Conservation (phyloP, 768 basidiomycete genomes). For the Russula ochroleuca region DNA sequence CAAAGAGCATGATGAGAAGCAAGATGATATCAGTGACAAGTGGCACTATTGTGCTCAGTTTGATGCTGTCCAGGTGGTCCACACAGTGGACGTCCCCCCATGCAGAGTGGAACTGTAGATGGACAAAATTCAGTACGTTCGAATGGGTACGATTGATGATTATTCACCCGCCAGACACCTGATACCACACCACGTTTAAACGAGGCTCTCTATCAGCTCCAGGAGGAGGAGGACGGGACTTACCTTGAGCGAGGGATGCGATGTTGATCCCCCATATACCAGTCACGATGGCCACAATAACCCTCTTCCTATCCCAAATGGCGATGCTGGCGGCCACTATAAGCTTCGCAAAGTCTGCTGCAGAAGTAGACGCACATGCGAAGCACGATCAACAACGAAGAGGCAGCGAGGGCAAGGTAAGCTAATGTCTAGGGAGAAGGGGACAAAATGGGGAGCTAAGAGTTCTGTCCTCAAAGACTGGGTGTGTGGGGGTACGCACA, state of each 20-base stretch:
- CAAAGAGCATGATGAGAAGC: neutral
- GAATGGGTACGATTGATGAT: neutral
- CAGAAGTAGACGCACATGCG: conserved; percentile 11
- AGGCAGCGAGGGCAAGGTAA: neutral
- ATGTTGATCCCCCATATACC: neutral
- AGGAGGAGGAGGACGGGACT: neutral
- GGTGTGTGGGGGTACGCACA: neutral
- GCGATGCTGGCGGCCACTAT: neutral
- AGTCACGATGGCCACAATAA: neutral
- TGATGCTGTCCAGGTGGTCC: neutral
- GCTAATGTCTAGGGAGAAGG: neutral
- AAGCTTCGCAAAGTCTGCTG: neutral
- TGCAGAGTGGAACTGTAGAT: neutral
- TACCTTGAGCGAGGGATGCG: neutral
- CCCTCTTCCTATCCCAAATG: neutral
- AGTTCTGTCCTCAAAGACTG: neutral
- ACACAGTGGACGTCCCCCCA: neutral
- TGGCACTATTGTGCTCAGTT: neutral
- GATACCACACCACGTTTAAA: neutral
- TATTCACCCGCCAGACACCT: neutral
- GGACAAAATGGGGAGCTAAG: neutral
- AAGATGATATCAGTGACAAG: neutral
- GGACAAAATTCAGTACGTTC: neutral
- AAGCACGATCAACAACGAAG: conserved; percentile 10
- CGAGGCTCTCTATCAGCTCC: too few relatives aligned